Evolutionary conservation across 805 yeast genomes (phyloP).

Genomic region (Debaryomyces maramus): DNA sequence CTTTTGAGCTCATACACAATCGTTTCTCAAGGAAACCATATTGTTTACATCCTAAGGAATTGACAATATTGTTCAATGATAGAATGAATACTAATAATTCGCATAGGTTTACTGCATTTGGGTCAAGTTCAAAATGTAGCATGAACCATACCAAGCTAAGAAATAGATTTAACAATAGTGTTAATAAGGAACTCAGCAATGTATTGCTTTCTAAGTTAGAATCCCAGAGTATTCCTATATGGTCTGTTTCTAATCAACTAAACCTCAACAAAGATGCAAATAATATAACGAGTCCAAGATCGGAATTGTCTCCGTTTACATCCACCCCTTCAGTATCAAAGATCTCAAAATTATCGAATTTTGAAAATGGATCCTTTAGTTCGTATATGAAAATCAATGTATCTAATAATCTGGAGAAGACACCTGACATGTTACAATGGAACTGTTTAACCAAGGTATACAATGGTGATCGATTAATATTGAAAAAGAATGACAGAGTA

Average conservation of each 20-base stretch:
- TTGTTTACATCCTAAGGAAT: constrained; percentile 7
- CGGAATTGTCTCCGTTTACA: constrained; percentile 16
- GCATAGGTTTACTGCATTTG: constrained; percentile 10
- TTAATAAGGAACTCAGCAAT: constrained; percentile 1
- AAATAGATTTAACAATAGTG: constrained; percentile 5
- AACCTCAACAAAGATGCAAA: constrained; percentile 8
- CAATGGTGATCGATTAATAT: constrained; percentile 19
- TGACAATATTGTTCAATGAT: constrained; percentile 9
- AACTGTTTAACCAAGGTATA: constrained; percentile 28
- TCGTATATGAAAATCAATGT: constrained; percentile 25
- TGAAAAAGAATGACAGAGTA: constrained; percentile 25
- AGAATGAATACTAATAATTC: constrained; percentile 2
- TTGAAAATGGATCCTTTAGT: constrained; percentile 22
- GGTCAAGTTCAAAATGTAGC: constrained; percentile 1
- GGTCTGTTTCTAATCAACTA: constrained; percentile 19
- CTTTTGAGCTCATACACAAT: not conserved
- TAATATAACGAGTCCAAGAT: not conserved
- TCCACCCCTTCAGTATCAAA: constrained; percentile 12
- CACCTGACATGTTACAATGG: constrained; percentile 26
- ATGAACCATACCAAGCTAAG: constrained; percentile 5
- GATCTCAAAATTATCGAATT: constrained; percentile 15
- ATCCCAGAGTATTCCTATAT: constrained; percentile 16
- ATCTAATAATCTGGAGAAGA: constrained; percentile 1
- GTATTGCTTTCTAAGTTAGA: constrained; percentile 8
- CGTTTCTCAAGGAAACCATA: not conserved